phyloP scores from a whole-genome alignment of 177 flowering plant genomes.

The Vitis hybrid region DNA sequence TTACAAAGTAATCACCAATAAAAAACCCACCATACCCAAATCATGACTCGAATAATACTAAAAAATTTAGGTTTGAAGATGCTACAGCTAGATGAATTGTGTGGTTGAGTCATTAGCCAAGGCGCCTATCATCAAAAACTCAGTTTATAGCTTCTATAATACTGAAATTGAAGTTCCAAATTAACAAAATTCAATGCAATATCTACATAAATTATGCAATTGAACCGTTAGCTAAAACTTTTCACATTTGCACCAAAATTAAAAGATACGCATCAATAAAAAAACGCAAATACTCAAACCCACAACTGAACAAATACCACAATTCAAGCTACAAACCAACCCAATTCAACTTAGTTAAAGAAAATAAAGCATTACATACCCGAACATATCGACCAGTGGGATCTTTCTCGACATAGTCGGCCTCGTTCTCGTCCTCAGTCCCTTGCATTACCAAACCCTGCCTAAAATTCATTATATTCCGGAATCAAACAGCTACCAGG shows the following conservation, averaged over 20 bases:
- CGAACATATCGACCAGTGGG: slow-evolving; percentile 41
- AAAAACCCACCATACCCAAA: too few species aligned
- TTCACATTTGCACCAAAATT: neutral
- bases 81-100: too few species aligned
- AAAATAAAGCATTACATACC: slow-evolving; percentile 19
- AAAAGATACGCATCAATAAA: neutral
- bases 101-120: too few species aligned
- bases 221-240: too few species aligned
- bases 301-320: neutral
- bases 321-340: neutral
- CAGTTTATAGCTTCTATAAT: too few species aligned
- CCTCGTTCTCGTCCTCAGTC: neutral
- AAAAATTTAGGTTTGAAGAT: too few species aligned
- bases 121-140: too few species aligned
- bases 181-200: too few species aligned
- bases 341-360: neutral
- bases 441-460: slow-evolving; percentile 3
- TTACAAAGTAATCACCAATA: too few species aligned
- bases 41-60: too few species aligned
- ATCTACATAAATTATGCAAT: too few species aligned
- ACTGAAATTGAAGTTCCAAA: too few species aligned
- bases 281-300: neutral
- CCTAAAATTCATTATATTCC: slow-evolving; percentile 18
- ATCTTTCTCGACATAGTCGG: slow-evolving; percentile 32
- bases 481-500: slow-evolving; percentile 14